A percentile compares a stretch with the other conserved stretches of the same genome.
phyloP scores from a whole-genome alignment of 1,139 yeast species.

The Suhomyces bokatorum region DNA sequence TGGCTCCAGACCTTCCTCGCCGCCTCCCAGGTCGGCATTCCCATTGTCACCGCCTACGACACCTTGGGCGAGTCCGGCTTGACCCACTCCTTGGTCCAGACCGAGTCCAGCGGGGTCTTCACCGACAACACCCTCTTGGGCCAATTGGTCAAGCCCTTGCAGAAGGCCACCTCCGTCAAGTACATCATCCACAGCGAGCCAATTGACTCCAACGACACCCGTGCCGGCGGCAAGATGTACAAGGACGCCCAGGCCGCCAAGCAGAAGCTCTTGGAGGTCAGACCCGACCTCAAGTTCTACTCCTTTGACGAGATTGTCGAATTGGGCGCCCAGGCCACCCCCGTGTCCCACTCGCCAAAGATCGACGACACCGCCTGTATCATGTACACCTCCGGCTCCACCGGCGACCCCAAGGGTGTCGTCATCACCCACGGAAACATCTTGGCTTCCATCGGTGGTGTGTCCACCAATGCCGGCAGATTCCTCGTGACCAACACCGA shows the following conservation, averaged over 20 bases:
- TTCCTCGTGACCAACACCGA: constrained; percentile 55
- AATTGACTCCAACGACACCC: constrained; percentile 61
- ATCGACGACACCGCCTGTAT: constrained; percentile 84
- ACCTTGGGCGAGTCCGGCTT: constrained; percentile 92
- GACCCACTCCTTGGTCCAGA: constrained; percentile 80
- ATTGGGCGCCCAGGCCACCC: constrained; percentile 53
- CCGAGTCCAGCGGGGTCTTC: constrained; percentile 75
- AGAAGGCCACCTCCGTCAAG: constrained; percentile 62
- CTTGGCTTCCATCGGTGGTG: constrained; percentile 83
- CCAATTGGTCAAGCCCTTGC: constrained; percentile 69
- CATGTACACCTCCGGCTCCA: constrained; percentile 98
- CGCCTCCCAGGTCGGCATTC: constrained; percentile 71
- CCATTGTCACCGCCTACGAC: constrained; percentile 95
- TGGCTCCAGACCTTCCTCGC: constrained; percentile 93
- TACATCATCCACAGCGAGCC: constrained; percentile 70
- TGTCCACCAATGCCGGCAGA: constrained; percentile 61
- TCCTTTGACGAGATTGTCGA: constrained; percentile 66
- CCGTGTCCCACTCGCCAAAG: constrained; percentile 46
- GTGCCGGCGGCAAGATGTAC: constrained; percentile 61
- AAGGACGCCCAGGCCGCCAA: constrained; percentile 56
- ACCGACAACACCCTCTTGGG: constrained; percentile 75
- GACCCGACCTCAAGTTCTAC: constrained; percentile 75
- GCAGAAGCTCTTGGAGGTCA: constrained; percentile 55
- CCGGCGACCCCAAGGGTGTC: constrained; percentile 98
- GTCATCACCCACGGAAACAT: constrained; percentile 77